Percentiles rank a stretch among this genome's conserved stretches.
These are phyloP conservation scores for Arthrobotrys iridis DNA, from an alignment of 2,329 filamentous ascomycete species.

Conservation along the genomic window DNA sequence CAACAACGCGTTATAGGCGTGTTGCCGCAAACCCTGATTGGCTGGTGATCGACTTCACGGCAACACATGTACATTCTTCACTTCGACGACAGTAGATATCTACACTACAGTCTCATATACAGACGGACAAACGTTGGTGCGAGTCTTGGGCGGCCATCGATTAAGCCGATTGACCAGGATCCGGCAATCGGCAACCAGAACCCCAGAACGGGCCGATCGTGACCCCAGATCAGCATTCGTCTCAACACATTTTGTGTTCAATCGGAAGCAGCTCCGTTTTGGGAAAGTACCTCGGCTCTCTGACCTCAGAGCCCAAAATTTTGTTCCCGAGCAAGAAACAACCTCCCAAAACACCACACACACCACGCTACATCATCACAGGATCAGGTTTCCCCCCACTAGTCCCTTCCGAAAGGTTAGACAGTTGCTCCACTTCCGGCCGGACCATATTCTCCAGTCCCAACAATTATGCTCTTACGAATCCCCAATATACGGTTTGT, in stretches of 20 bases:
- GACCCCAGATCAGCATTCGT: background rate
- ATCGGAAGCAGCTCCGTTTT: constrained; percentile 26
- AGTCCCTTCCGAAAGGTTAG: constrained; percentile 30
- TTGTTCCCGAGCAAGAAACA: constrained; percentile 17
- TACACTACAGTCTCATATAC: too few species aligned
- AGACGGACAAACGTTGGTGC: constrained; percentile 13
- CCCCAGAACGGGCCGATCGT: constrained; percentile 12
- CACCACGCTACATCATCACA: background rate
- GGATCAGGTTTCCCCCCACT: background rate
- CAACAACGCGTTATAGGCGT: constrained; percentile 39
- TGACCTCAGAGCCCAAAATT: background rate
- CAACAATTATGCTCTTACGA: constrained; percentile 40
- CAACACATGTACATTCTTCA: constrained; percentile 12
- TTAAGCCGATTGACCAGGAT: background rate
- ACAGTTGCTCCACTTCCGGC: constrained; percentile 29
- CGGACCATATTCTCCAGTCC: constrained; percentile 28
- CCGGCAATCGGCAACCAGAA: background rate
- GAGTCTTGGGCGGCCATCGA: constrained; percentile 13
- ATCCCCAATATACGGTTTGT: background rate
- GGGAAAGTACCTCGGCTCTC: constrained; percentile 48
- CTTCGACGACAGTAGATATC: too few species aligned
- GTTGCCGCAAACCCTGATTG: constrained; percentile 18
- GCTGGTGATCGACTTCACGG: background rate
- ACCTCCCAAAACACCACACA: background rate
- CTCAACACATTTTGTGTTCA: constrained; percentile 26